Evolutionary conservation across 768 basidiomycete genomes (phyloP), one percentile per base, ranked within the genome.

Genomic region (Rubroboletus pulcherrimus): DNA sequence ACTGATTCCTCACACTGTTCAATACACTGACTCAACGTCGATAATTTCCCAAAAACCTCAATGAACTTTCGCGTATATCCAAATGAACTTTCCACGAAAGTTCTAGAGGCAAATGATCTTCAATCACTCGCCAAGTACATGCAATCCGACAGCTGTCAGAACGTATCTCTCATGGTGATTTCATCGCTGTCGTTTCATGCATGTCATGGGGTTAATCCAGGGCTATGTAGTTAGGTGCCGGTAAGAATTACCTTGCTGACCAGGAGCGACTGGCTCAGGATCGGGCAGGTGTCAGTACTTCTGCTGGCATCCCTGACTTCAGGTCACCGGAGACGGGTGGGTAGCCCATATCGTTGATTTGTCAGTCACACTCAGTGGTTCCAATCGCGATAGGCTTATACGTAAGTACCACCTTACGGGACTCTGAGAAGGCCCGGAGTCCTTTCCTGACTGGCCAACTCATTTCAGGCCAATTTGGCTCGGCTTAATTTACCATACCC

Each of bases 291-390:
- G 79, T 91, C 46, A 88, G 86, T 58, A 91, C 89, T 7, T 78
- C 86, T 30, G 89, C 89, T 51, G 89, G 89, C 7, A 93, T 92
- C 29, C 93, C 93, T 12, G 93, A 97, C 71, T 97, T 95, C 69
- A 77, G 94, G 57, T 90, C 89, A 10, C 89, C 91, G 1, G 81
- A 85, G 24, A 94, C 93, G 35, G 93, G 93, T 82, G 58, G 60
- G 81, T 51, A 29, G 15, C 26, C 33, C n/a, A 14, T 19, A 33
- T 41, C 17, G 9, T 21, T 46, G 19, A 30, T 46, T 35, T 38
- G 35, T 47, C 38, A 24, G 39, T 49, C 35, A 29, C 19, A 26
- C 40, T 55, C 44, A 51, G 17, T n/a, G 9, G 17, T 30, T 21
- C 37, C 19, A 17, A 53, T 40, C 17, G 30, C 17, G 8, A 42